phyloP scores from a whole-genome alignment of 768 basidiomycete genomes.

The Lactifluus volemus region DNA sequence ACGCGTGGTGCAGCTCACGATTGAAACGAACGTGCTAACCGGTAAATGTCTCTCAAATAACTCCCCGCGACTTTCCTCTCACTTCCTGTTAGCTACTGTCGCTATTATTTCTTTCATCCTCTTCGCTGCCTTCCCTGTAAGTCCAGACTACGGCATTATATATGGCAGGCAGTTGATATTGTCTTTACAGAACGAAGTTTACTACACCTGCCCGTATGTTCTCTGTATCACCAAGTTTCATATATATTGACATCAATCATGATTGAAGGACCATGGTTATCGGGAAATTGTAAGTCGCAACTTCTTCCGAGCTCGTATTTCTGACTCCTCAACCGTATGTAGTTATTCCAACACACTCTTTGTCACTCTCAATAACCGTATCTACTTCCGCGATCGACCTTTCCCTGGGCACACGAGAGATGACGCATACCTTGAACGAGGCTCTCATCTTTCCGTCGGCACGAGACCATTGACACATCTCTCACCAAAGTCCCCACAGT shows the following conservation, averaged over 20 bases:
- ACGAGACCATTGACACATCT: not conserved
- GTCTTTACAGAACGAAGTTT: slow-evolving; percentile 6
- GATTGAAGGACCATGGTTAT: slow-evolving; percentile 17
- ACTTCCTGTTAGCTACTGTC: not conserved
- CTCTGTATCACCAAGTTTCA: not conserved
- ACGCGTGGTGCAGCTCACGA: slow-evolving; percentile 22
- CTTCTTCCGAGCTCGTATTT: not conserved
- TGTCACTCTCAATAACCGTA: slow-evolving; percentile 1
- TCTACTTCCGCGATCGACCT: not conserved
- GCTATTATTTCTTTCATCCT: slow-evolving; percentile 6
- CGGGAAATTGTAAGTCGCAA: slow-evolving; percentile 12
- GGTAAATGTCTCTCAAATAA: not conserved
- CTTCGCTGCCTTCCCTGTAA: slow-evolving; percentile 9
- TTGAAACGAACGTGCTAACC: slow-evolving; percentile 24
- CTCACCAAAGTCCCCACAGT: not conserved
- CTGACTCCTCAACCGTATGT: not conserved
- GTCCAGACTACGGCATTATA: not conserved
- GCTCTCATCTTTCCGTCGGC: not conserved
- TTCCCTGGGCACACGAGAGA: not conserved
- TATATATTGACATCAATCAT: not conserved
- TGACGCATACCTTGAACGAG: not conserved
- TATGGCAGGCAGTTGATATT: not conserved
- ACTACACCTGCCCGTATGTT: slow-evolving; percentile 8
- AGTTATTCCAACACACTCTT: slow-evolving; percentile 5
- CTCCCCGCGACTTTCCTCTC: not conserved